Base-by-base conservation (phyloP, 805 yeast genomes). In the Pichia rugopelliculosa region DNA sequence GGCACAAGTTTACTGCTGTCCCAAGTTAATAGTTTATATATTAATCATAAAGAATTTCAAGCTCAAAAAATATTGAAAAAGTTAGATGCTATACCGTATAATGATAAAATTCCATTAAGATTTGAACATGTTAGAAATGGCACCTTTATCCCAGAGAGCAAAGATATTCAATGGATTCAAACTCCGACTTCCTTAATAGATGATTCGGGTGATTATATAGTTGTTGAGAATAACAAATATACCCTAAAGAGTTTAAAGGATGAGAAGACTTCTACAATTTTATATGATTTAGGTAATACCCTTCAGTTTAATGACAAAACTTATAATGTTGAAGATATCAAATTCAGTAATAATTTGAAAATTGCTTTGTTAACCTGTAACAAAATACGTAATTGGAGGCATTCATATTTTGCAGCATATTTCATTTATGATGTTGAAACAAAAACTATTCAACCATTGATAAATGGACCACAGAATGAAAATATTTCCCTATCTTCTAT, bases 151-250 rank as follows among this genome's bases (percentile, higher is more conserved):
- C 83, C 93, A 0, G 63, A 67, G 15, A 64, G 58, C 43, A 75
- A 77, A 51, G 62, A 74, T 9, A 69, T 87, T 27, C 91, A 84
- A 61, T 87, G 96, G 96, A 76, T 87, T 40, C 59, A 58, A 46
- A 65, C 72, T 1, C 77, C 79, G 1, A 70, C 70, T 22, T 75
- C 83, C 0, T 58, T 66, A 10, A 53, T 55, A 12, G 65, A 76
- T 51, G 90, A 83, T 59, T 74, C 74, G 49, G 95, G 95, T 6
- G 75, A 87, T 8, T 87, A 75, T 60, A 73, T 85, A 25, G 73
- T 76, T 1, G 67, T 68, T 34, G 71, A 70, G 13, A 61, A 71
- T 33, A 68, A 69, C 20, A 65, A 68, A n/a, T 84, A 83, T 53
- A 59, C 75, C 3, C 73, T 86, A 26, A 80, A 76, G 53, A 83